A percentile compares a stretch with the other conserved stretches of the same genome.
phyloP scores from a whole-genome alignment of 2,329 filamentous ascomycete species.

The Arthrobotrys sphaeroides region DNA sequence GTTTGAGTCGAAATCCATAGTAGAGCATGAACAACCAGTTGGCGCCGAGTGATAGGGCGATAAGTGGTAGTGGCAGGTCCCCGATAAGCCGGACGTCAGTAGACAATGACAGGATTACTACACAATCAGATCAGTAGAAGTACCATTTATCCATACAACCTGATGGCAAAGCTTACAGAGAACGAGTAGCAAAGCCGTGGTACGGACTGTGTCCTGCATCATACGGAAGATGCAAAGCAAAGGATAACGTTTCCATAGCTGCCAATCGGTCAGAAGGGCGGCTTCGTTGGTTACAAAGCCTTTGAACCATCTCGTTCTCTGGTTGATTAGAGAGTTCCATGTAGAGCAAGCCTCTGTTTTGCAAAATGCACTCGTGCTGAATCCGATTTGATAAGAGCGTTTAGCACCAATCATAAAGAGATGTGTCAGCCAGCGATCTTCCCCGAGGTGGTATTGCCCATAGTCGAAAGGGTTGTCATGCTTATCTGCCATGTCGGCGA shows the following conservation, averaged over 20 bases:
- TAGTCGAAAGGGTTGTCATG: constrained; percentile 97
- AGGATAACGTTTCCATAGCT: constrained; percentile 90
- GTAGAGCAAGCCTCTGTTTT: constrained; percentile 88
- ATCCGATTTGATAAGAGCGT: constrained; percentile 92
- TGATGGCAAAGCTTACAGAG: constrained; percentile 6
- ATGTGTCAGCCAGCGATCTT: constrained; percentile 96
- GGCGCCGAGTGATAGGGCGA: constrained; percentile 87
- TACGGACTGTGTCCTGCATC: constrained; percentile 95
- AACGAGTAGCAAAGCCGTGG: constrained; percentile 83
- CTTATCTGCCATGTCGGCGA: constrained; percentile 94
- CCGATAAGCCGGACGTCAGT: constrained; percentile 81
- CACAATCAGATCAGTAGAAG: constrained; percentile 68
- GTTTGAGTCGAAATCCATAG: constrained; percentile 84
- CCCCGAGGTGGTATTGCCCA: constrained; percentile 91
- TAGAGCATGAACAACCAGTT: constrained; percentile 98
- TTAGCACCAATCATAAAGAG: constrained; percentile 98
- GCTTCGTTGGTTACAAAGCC: constrained; percentile 98
- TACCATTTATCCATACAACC: neutral
- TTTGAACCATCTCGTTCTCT: constrained; percentile 94
- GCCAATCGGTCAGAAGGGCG: constrained; percentile 94
- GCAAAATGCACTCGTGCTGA: constrained; percentile 97
- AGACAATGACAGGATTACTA: constrained; percentile 85
- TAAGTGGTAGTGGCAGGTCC: constrained; percentile 90
- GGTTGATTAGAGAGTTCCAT: constrained; percentile 85
- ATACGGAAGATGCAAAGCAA: constrained; percentile 86